These are phyloP conservation scores for Neocallimastix lanati DNA, from an alignment of 192 early-diverging fungal species.

Conservation along the genomic window DNA sequence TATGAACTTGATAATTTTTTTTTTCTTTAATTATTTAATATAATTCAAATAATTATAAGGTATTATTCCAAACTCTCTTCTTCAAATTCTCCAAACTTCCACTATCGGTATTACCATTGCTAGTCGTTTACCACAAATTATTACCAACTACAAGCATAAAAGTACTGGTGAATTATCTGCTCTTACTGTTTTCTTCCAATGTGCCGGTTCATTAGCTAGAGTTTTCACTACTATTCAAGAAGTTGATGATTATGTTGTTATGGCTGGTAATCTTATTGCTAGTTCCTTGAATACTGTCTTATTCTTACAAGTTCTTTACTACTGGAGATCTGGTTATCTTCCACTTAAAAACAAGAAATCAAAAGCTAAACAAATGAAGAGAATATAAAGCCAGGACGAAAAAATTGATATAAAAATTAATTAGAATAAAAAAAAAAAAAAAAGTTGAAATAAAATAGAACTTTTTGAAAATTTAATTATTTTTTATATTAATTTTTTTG, in stretches of 20 bases:
- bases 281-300: constrained; percentile 61
- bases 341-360: neutral
- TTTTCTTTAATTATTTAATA: no score
- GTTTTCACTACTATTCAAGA: constrained; percentile 86
- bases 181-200: constrained; percentile 77
- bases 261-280: constrained; percentile 48
- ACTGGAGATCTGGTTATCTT: constrained; percentile 27
- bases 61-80: constrained; percentile 8
- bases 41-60: neutral
- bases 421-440: neutral
- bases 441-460: neutral
- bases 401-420: neutral
- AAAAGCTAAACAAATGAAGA: neutral
- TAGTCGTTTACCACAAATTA: constrained; percentile 80
- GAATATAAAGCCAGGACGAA: neutral
- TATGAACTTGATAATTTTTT: no score
- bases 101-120: constrained; percentile 64
- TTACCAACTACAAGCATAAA: constrained; percentile 57
- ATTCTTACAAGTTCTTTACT: constrained; percentile 55
- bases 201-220: constrained; percentile 66
- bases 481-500: no score
- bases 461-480: no score
- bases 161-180: constrained; percentile 81
- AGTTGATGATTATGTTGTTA: constrained; percentile 61
- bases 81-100: constrained; percentile 48